Percentiles rank a stretch among this genome's conserved stretches.
phyloP scores from a whole-genome alignment of 495 filamentous ascomycete genomes.

The Tricharina praecox region DNA sequence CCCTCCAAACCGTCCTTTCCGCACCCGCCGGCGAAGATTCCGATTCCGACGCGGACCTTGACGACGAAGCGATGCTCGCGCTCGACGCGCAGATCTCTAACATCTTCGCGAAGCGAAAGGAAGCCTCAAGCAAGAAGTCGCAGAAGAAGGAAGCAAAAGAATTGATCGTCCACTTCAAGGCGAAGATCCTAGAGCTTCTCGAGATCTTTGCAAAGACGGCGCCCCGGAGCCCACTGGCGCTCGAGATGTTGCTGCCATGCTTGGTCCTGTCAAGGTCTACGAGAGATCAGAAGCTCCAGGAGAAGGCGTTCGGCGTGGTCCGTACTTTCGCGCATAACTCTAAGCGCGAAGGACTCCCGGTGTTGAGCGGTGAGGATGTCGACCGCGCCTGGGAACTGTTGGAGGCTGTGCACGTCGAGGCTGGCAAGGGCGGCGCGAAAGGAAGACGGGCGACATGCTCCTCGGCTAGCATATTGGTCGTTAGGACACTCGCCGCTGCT shows the following conservation, averaged over 20 bases:
- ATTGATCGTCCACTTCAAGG: constrained; percentile 88
- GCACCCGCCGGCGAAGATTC: constrained; percentile 39
- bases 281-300: constrained; percentile 50
- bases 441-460: constrained; percentile 42
- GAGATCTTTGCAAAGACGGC: constrained; percentile 72
- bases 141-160: constrained; percentile 74
- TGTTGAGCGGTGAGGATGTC: constrained; percentile 18
- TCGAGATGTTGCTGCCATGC: constrained; percentile 50
- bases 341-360: constrained; percentile 29
- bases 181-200: constrained; percentile 72
- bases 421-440: constrained; percentile 42
- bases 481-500: constrained; percentile 40
- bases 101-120: constrained; percentile 57
- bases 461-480: constrained; percentile 44
- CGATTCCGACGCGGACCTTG: constrained; percentile 59
- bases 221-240: constrained; percentile 44
- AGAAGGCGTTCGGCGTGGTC: constrained; percentile 53
- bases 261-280: constrained; percentile 39
- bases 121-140: constrained; percentile 40
- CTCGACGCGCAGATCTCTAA: constrained; percentile 64
- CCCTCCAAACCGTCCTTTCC: constrained; percentile 55
- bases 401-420: constrained; percentile 52
- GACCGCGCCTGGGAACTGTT: constrained; percentile 38
- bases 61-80: constrained; percentile 88
- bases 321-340: constrained; percentile 48